Conservation (phyloP, 1,284 basidiomycete species). For the Trametes sp. region DNA sequence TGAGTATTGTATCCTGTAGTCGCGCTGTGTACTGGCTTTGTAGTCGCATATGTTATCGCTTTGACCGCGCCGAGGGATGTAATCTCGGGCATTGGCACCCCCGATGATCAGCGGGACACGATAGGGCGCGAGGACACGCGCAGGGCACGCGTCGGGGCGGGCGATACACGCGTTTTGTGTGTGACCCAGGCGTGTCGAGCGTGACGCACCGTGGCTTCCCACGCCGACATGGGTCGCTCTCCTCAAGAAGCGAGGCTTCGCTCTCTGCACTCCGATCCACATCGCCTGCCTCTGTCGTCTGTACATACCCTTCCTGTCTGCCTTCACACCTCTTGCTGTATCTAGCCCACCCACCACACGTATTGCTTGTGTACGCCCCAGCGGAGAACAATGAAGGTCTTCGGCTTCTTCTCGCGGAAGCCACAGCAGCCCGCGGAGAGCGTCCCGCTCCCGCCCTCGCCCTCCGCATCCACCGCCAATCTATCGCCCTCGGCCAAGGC, state of each 20-base stretch:
- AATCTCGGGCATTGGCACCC: conserved; percentile 6
- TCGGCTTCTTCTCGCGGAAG: conserved; percentile 30
- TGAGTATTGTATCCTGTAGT: conserved; percentile 8
- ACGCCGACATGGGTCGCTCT: conserved; percentile 18
- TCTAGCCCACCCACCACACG: conserved; percentile 1
- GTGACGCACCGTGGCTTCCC: conserved; percentile 27
- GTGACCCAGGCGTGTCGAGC: conserved; percentile 29
- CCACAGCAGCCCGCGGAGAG: conserved; percentile 28
- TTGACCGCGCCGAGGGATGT: neutral
- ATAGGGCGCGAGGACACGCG: conserved; percentile 13
- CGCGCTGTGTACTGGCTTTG: conserved; percentile 8
- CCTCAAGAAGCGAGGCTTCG: conserved; percentile 21
- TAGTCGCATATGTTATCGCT: conserved; percentile 9
- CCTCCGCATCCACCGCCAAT: conserved; percentile 27
- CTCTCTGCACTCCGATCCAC: conserved; percentile 17
- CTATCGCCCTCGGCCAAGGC: conserved; percentile 25
- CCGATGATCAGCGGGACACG: conserved; percentile 3
- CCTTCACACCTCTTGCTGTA: conserved; percentile 1
- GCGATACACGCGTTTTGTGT: conserved; percentile 29
- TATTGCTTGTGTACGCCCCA: neutral
- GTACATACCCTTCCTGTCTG: conserved; percentile 1
- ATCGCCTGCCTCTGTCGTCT: neutral
- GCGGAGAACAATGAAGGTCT: conserved; percentile 20
- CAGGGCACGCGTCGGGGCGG: conserved; percentile 22
- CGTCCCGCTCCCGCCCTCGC: conserved; percentile 29